Evolutionary conservation across 257 asterid species (phyloP), one percentile per base, ranked within the genome.

Genomic region (Solanum pinnatisectum): DNA sequence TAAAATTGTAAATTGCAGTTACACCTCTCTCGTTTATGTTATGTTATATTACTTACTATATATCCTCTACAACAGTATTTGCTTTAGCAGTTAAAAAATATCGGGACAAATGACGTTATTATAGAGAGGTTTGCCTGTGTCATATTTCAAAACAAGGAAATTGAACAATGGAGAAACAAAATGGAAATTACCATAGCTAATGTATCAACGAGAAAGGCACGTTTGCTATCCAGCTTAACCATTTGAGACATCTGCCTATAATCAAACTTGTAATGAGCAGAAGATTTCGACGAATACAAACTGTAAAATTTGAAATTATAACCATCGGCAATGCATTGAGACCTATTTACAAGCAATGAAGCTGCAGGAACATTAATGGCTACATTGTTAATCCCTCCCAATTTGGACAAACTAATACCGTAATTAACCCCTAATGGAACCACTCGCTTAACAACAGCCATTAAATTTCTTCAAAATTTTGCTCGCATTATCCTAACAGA

Each of bases 121-220:
- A 73, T 20, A 22, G 10, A 73, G 44, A 72, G 27, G 27, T 72
- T 72, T 35, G 79, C 33, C 4, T 18, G 8, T 72, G 33, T 72
- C 44, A 72, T 36, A 5, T 10, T 10, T 73, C 49, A 36, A 22
- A 74, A 74, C 32, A 36, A 18, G 27, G 5, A 40, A 27, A 40
- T 4, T 1, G 5, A 27, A 37, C 10, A 49, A 85, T 3, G 30
- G 5, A 52, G 59, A 37, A 39, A 59, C 49, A 89, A 60, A 32
- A 30, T 32, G n/a, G 0, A 8, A 88, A 63, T 86, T 93, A 92
- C 96, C 94, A 94, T 76, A 76, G 94, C 92, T 49, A 93, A 87
- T 23, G 95, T 94, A 87, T 94, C 95, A 23, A 93, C 92, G 25
- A 93, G 93, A 87, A 83, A 93, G n/a, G 92, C 92, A 32, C 93